phyloP scores from a whole-genome alignment of 768 basidiomycete genomes.

The Hebeloma cylindrosporum region DNA sequence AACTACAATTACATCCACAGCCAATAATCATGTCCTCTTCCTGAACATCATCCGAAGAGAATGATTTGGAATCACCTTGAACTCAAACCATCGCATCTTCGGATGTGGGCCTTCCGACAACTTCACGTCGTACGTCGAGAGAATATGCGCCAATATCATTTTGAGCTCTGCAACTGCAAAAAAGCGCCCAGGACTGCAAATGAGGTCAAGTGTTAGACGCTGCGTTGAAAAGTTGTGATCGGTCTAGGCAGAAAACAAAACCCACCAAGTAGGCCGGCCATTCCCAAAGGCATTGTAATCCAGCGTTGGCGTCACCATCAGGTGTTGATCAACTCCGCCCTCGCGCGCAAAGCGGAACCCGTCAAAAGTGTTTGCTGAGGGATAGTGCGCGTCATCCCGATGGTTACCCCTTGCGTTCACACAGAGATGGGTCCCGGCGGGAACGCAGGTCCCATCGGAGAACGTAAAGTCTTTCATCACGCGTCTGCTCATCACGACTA shows the following conservation, averaged over 20 bases:
- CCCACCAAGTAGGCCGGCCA: neutral
- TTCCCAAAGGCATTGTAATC: neutral
- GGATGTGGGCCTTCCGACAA: no score
- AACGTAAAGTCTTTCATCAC: neutral
- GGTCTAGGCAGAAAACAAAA: neutral
- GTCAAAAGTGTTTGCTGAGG: neutral
- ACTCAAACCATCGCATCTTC: no score
- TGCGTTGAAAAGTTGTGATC: no score
- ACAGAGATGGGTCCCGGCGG: neutral
- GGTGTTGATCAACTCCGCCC: neutral
- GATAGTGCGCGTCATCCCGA: neutral
- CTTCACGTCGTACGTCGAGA: slow-evolving; percentile 40
- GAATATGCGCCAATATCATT: slow-evolving; percentile 39
- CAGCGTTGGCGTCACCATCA: neutral
- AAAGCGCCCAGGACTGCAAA: slow-evolving; percentile 19
- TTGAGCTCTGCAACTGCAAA: slow-evolving; percentile 43
- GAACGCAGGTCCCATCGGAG: neutral
- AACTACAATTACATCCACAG: no score
- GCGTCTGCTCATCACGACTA: neutral
- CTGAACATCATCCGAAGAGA: no score
- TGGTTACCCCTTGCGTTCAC: neutral
- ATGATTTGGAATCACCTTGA: no score
- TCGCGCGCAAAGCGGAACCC: neutral
- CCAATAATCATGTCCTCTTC: no score
- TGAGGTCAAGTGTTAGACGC: no score